phyloP scores from a whole-genome alignment of 2,329 filamentous ascomycete species.

The Calonectria pseudoreteaudii region DNA sequence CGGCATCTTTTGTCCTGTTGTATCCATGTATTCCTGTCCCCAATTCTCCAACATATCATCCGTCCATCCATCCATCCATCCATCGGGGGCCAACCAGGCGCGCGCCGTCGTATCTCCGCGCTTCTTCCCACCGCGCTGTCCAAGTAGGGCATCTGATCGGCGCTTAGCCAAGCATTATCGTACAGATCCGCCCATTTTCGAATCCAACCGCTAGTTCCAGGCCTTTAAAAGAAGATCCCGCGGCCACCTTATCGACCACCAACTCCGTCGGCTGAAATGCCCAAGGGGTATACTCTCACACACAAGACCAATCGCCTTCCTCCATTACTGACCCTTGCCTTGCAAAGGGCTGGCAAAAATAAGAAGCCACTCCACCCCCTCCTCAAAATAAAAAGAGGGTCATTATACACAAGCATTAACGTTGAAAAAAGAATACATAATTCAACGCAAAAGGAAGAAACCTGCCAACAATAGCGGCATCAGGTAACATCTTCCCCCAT shows the following conservation, averaged over 20 bases:
- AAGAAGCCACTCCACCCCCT: background rate
- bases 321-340: conserved; percentile 9
- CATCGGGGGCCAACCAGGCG: background rate
- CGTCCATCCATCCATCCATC: background rate
- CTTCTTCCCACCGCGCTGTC: conserved; percentile 5
- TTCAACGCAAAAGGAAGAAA: background rate
- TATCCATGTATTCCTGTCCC: conserved; percentile 10
- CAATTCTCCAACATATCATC: background rate
- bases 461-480: background rate
- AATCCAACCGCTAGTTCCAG: conserved; percentile 15
- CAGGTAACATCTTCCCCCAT: conserved; percentile 1
- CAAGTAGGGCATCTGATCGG: conserved; percentile 16
- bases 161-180: conserved; percentile 10
- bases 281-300: conserved; percentile 22
- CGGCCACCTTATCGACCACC: conserved; percentile 20
- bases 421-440: conserved; percentile 5
- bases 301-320: conserved; percentile 19
- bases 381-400: background rate
- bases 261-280: conserved; percentile 38
- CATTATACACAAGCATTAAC: conserved; percentile 23
- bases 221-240: conserved; percentile 24
- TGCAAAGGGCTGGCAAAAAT: background rate
- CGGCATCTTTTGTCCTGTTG: conserved; percentile 17
- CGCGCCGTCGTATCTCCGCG: background rate
- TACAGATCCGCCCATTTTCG: conserved; percentile 22